These are phyloP conservation scores for Phyllosticta ampelicida DNA, from an alignment of 2,329 filamentous ascomycete genomes.

Conservation along the genomic window DNA sequence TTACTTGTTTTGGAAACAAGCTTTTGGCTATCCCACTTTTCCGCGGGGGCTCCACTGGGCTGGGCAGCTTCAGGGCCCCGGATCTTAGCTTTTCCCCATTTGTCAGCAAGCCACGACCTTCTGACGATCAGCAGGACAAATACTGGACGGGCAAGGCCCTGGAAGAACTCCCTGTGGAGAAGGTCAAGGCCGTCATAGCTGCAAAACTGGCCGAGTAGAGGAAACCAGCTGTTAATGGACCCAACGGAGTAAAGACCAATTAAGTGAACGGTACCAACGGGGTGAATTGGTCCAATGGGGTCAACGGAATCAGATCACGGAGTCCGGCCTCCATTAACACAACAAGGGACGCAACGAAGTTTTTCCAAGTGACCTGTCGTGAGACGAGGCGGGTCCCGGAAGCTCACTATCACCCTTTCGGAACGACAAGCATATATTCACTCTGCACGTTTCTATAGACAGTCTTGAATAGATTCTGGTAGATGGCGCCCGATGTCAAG, in stretches of 20 bases:
- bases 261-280: not conserved
- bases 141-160: slow-evolving; percentile 54
- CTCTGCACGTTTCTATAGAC: not conserved
- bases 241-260: slow-evolving; percentile 1
- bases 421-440: not conserved
- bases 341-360: not conserved
- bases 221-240: not conserved
- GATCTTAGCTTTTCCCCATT: slow-evolving; percentile 9
- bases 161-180: slow-evolving; percentile 47
- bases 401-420: not conserved
- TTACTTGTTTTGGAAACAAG: not conserved
- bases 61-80: not conserved
- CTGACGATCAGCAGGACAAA: slow-evolving; percentile 20
- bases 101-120: not conserved
- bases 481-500: not conserved
- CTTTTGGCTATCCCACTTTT: not conserved
- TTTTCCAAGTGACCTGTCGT: not conserved
- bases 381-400: not conserved
- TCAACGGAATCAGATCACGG: not conserved
- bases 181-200: slow-evolving; percentile 46
- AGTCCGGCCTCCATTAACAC: not conserved
- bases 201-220: slow-evolving; percentile 9
- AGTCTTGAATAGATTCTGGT: not conserved
- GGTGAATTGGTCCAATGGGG: not conserved
- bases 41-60: not conserved